Conservation (phyloP, 2,329 filamentous ascomycete genomes). For the Anthostomella pinea region DNA sequence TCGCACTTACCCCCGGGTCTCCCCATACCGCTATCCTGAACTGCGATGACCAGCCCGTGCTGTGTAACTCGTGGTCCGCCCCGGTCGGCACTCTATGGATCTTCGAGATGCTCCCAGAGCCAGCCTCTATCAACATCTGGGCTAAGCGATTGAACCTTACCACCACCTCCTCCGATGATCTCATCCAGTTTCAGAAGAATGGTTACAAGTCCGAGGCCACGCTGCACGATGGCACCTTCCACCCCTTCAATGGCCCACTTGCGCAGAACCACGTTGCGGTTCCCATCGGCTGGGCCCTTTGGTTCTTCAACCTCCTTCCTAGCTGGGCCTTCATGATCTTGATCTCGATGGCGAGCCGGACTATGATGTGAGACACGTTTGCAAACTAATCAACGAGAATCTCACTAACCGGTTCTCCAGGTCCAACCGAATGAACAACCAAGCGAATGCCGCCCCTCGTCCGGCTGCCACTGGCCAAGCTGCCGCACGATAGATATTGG, state of each 20-base stretch:
- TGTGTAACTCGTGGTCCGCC: slow-evolving; percentile 72
- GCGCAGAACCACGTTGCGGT: slow-evolving; percentile 60
- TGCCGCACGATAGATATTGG: slow-evolving; percentile 23
- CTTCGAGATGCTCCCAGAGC: slow-evolving; percentile 64
- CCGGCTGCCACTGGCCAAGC: slow-evolving; percentile 28
- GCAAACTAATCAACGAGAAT: slow-evolving; percentile 4
- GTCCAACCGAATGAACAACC: slow-evolving; percentile 25
- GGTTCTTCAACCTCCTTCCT: slow-evolving; percentile 63
- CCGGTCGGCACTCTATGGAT: slow-evolving; percentile 64
- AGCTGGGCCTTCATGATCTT: slow-evolving; percentile 78
- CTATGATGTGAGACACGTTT: slow-evolving; percentile 65
- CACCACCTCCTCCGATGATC: slow-evolving; percentile 61
- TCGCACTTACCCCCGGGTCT: slow-evolving; percentile 57
- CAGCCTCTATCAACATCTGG: slow-evolving; percentile 62
- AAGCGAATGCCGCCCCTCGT: slow-evolving; percentile 20
- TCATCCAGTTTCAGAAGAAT: slow-evolving; percentile 60
- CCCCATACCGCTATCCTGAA: slow-evolving; percentile 69
- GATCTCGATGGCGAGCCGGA: slow-evolving; percentile 70
- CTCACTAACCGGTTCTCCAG: slow-evolving; percentile 15
- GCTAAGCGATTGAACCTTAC: slow-evolving; percentile 67
- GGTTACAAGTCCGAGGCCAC: slow-evolving; percentile 38
- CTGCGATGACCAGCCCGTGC: slow-evolving; percentile 70
- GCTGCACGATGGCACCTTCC: slow-evolving; percentile 63
- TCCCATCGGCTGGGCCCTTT: slow-evolving; percentile 66
- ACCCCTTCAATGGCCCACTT: slow-evolving; percentile 70